Base-by-base conservation (phyloP, 441 rosid genomes). In the Pelargonium citronellum region DNA sequence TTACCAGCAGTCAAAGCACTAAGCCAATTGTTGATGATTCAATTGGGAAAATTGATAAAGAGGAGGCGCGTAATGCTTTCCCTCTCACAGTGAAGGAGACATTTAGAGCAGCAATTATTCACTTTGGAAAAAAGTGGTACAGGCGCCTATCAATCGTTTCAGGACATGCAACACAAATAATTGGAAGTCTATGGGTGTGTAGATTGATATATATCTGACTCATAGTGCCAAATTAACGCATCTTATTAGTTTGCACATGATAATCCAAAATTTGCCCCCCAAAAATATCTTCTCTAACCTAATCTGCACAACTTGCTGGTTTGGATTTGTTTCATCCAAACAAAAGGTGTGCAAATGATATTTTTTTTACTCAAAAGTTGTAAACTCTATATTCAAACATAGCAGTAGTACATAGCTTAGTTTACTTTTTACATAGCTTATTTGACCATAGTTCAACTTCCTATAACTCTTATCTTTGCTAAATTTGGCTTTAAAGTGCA, bases 171-270 rank as follows among this genome's bases (percentile, higher is more conserved):
- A 63, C 75, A 79, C 91, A 80, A 75, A 73, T 89, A 46, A 68
- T 84, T 22, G 76, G 80, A 70, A 79, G 85, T 78, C 74, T 89
- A 71, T 90, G 96, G 98, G 99, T 95, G 85, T 86, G 98, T 84
- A 61, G 67, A 62, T 68, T 13, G 60, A 13, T 12, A 16, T 53
- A 13, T 13, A 53, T 53, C 60, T 53, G 7, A 13, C 11, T 53
- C 8, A 2, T 51, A 51, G 6, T 1, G 16, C 5, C 3, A 13
- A 12, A 3, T 13, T 53, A 53, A 53, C 3, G 5, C 60, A 13
- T 53, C 6, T 53, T 53, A 16, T 16, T 53, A 12, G 17, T 53
- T 53, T 53, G 15, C 16, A 13, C 60, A 53, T 53, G 1, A 12
- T 12, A 16, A 16, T 53, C 60, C 60, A 12, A 13, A 53, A 13